Conservation (phyloP, 2,329 filamentous ascomycete genomes). For the Penicillium sp. region DNA sequence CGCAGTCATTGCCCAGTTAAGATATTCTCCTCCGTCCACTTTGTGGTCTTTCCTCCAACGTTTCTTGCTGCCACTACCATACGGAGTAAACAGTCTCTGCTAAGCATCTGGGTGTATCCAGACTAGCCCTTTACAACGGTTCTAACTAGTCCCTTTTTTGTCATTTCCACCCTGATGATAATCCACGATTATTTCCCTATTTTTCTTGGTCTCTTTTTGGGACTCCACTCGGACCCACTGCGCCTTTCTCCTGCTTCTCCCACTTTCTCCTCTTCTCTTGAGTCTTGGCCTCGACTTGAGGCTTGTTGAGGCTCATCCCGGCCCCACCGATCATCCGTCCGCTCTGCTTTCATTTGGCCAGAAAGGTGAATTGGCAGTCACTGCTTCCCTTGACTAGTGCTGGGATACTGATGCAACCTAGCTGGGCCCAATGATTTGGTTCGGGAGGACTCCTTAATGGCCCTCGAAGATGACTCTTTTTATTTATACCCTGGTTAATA, state of each 20-base stretch:
- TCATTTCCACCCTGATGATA: no score
- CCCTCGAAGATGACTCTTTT: slow-evolving; percentile 5
- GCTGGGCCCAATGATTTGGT: slow-evolving; percentile 12
- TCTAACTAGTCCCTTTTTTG: not conserved
- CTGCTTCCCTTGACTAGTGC: not conserved
- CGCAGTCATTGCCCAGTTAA: slow-evolving; percentile 3
- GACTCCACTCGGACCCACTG: slow-evolving; percentile 8
- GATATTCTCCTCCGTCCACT: not conserved
- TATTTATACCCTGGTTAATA: slow-evolving; percentile 19
- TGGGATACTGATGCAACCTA: slow-evolving; percentile 15
- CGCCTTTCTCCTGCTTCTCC: slow-evolving; percentile 1
- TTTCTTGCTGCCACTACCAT: no score
- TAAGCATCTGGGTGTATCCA: not conserved
- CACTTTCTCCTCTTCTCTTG: not conserved
- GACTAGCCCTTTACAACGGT: not conserved
- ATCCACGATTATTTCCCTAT: not conserved
- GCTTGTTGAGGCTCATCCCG: slow-evolving; percentile 26
- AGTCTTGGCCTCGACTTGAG: slow-evolving; percentile 1
- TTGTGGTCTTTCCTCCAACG: no score
- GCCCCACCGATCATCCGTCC: slow-evolving; percentile 23
- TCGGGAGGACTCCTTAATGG: not conserved
- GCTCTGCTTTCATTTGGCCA: slow-evolving; percentile 6
- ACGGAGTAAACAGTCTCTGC: not conserved
- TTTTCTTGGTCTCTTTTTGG: not conserved
- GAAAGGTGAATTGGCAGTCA: slow-evolving; percentile 8